phyloP scores from a whole-genome alignment of 1,284 basidiomycete genomes.

The Hemileia vastatrix region DNA sequence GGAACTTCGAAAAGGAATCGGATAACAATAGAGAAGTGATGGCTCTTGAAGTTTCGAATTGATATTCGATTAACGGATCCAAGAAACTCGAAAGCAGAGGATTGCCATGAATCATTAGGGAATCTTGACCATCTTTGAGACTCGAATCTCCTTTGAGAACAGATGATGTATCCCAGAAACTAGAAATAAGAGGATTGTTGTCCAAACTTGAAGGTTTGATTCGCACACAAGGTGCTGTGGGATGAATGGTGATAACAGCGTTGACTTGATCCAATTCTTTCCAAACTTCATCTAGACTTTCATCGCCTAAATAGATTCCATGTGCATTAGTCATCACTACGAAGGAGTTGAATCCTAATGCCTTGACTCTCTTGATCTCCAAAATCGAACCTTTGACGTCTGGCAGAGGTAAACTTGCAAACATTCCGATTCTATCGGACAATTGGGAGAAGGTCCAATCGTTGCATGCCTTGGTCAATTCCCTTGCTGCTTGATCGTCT shows the following conservation, averaged over 20 bases:
- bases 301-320: background rate
- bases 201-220: background rate
- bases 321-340: background rate
- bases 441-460: background rate
- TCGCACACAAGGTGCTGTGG: background rate
- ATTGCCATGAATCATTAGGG: no score
- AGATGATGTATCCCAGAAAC: background rate
- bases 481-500: background rate
- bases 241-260: background rate
- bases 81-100: no score
- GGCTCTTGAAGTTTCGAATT: no score
- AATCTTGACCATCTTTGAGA: no score
- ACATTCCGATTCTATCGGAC: background rate
- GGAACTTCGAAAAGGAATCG: no score
- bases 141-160: background rate
- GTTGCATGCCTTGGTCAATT: background rate
- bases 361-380: background rate
- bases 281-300: background rate
- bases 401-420: background rate
- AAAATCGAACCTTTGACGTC: background rate
- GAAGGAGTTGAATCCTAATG: background rate
- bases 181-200: background rate
- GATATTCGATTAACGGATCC: no score
- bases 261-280: background rate
- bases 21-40: no score